These are phyloP conservation scores for Rubia peregrina DNA, from an alignment of 305 asterid genomes.

Conservation along the genomic window DNA sequence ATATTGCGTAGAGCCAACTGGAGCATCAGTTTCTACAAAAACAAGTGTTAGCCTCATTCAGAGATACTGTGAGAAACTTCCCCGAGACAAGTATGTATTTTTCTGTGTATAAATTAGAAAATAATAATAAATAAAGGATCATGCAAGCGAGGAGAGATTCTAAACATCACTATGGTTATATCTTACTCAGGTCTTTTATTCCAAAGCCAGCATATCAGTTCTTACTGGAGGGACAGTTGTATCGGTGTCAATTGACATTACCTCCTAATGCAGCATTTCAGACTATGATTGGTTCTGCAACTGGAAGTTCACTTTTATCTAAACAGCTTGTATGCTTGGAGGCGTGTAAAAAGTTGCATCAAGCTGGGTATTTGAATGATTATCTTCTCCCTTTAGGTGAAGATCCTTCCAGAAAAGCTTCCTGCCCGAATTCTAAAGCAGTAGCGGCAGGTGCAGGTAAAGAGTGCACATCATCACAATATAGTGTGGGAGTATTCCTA, in stretches of 20 bases:
- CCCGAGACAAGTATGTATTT: constrained; percentile 51
- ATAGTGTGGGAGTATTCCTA: not conserved
- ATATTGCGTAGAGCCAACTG: constrained; percentile 64
- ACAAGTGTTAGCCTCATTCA: constrained; percentile 66
- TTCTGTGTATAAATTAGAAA: constrained; percentile 10
- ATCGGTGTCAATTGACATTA: constrained; percentile 52
- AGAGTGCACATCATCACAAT: not conserved
- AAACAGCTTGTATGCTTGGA: constrained; percentile 80
- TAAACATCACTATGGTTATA: not conserved
- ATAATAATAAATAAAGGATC: not conserved
- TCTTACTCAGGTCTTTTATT: constrained; percentile 35
- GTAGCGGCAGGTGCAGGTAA: constrained; percentile 57
- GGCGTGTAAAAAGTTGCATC: constrained; percentile 80
- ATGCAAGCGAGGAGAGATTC: not conserved
- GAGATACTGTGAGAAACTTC: constrained; percentile 60
- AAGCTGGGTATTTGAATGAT: constrained; percentile 55
- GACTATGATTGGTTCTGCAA: constrained; percentile 52
- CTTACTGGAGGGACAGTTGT: constrained; percentile 41
- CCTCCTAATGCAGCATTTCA: constrained; percentile 72
- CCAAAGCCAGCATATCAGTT: constrained; percentile 51
- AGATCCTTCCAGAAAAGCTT: constrained; percentile 31
- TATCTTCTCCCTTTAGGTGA: constrained; percentile 46
- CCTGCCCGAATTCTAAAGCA: constrained; percentile 24
- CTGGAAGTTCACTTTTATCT: constrained; percentile 34
- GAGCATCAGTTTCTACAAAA: constrained; percentile 57